phyloP scores from a whole-genome alignment of 352 stramenopile species.

The Lagenidium giganteum region DNA sequence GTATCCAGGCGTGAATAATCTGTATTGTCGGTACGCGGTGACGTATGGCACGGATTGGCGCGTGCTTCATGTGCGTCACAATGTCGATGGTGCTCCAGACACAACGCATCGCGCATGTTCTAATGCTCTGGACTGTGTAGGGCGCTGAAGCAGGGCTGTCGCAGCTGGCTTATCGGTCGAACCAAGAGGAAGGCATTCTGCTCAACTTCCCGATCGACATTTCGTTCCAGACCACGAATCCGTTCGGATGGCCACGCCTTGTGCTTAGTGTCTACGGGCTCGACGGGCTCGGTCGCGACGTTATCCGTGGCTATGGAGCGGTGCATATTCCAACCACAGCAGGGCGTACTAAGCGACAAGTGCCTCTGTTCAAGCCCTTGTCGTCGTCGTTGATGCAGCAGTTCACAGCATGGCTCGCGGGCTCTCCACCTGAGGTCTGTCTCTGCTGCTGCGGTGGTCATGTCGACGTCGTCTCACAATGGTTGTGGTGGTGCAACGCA shows the following conservation, averaged over 20 bases:
- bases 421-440: constrained; percentile 64
- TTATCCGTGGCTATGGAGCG: constrained; percentile 90
- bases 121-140: too few relatives aligned
- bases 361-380: constrained; percentile 87
- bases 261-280: constrained; percentile 87
- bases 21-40: constrained; percentile 92
- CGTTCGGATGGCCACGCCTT: constrained; percentile 92
- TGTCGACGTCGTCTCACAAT: not conserved
- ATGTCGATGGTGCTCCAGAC: not conserved
- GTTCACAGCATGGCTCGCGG: constrained; percentile 85
- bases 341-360: constrained; percentile 49
- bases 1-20: constrained; percentile 73
- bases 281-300: constrained; percentile 87
- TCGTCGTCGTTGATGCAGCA: constrained; percentile 84
- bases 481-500: too few relatives aligned
- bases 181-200: constrained; percentile 64
- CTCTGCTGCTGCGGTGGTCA: not conserved
- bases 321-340: constrained; percentile 71
- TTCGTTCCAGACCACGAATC: constrained; percentile 94
- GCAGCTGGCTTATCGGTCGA: constrained; percentile 74
- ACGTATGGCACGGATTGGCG: constrained; percentile 91
- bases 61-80: constrained; percentile 67
- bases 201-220: constrained; percentile 96
- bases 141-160: constrained; percentile 81
- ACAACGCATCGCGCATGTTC: too few relatives aligned